A percentile compares a stretch with the other conserved stretches of the same genome.
Evolutionary conservation across 345 rosid species (phyloP).

Genomic region (Dipteronia dyeriana): DNA sequence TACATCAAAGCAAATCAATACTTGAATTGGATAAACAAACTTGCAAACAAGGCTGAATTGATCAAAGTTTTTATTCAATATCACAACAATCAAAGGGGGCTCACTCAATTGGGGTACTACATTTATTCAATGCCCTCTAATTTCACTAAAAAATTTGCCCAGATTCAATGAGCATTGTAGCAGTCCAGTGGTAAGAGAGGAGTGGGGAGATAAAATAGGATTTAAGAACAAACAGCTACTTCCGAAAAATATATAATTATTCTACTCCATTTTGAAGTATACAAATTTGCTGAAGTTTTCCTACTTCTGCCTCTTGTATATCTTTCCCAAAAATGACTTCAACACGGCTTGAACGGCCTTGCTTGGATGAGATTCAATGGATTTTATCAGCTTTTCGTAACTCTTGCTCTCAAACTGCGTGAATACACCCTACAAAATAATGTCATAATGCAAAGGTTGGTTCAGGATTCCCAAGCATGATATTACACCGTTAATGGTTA

Average conservation of each 20-base stretch:
- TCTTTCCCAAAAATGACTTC: constrained; percentile 45
- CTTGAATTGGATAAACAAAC: neutral
- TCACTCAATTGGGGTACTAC: neutral
- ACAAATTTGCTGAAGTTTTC: neutral
- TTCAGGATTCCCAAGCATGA: neutral
- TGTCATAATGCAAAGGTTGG: neutral
- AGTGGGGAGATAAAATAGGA: neutral
- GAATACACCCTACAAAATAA: constrained; percentile 30
- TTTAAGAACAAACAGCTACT: neutral
- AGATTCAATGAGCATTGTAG: neutral
- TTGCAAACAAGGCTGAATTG: neutral
- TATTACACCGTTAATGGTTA: neutral
- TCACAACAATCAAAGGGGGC: neutral
- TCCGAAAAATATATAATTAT: neutral
- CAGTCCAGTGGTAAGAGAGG: neutral
- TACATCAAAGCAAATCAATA: neutral
- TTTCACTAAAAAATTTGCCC: neutral
- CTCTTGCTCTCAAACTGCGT: constrained; percentile 39
- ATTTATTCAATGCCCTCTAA: neutral
- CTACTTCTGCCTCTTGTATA: constrained; percentile 50
- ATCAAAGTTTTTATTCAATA: neutral
- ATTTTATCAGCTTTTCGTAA: constrained; percentile 32
- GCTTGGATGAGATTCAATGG: constrained; percentile 46
- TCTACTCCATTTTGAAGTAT: neutral
- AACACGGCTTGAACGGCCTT: constrained; percentile 41